These are phyloP conservation scores for Ogataea minuta DNA, from an alignment of 805 yeast genomes.

Conservation along the genomic window DNA sequence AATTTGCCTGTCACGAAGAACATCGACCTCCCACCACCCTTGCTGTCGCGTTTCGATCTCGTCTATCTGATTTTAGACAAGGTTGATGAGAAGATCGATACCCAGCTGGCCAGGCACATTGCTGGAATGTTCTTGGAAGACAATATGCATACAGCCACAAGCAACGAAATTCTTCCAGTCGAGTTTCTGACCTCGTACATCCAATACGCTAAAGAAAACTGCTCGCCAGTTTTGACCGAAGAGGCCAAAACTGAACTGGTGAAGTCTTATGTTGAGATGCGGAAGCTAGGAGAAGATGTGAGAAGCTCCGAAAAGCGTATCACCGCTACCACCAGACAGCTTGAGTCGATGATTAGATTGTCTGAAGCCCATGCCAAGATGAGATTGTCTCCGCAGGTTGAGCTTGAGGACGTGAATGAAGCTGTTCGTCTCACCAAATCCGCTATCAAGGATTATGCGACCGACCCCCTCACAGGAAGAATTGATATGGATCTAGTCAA, in stretches of 20 bases:
- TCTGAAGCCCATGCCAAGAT: conserved; percentile 97
- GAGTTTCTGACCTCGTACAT: conserved; percentile 87
- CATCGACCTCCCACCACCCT: conserved; percentile 95
- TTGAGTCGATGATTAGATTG: conserved; percentile 92
- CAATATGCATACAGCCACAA: conserved; percentile 67
- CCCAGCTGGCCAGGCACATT: conserved; percentile 85
- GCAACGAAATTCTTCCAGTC: conserved; percentile 71
- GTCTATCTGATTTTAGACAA: conserved; percentile 90
- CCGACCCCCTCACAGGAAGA: conserved; percentile 94
- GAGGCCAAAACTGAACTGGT: conserved; percentile 86
- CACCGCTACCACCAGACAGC: conserved; percentile 96
- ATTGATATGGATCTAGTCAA: conserved; percentile 97
- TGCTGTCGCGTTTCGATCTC: conserved; percentile 90
- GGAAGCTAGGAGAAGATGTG: conserved; percentile 90
- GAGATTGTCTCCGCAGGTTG: conserved; percentile 74
- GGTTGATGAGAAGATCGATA: conserved; percentile 82
- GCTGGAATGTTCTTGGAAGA: conserved; percentile 92
- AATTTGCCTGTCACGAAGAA: conserved; percentile 90
- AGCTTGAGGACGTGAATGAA: conserved; percentile 80
- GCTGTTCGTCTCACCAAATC: conserved; percentile 90
- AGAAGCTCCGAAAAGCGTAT: conserved; percentile 84
- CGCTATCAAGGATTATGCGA: conserved; percentile 97
- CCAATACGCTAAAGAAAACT: conserved; percentile 88
- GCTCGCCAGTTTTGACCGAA: conserved; percentile 73
- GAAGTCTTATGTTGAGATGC: conserved; percentile 85